Evolutionary conservation across 2,329 filamentous ascomycete genomes (phyloP).

Genomic region (Gliomastix tumulicola): DNA sequence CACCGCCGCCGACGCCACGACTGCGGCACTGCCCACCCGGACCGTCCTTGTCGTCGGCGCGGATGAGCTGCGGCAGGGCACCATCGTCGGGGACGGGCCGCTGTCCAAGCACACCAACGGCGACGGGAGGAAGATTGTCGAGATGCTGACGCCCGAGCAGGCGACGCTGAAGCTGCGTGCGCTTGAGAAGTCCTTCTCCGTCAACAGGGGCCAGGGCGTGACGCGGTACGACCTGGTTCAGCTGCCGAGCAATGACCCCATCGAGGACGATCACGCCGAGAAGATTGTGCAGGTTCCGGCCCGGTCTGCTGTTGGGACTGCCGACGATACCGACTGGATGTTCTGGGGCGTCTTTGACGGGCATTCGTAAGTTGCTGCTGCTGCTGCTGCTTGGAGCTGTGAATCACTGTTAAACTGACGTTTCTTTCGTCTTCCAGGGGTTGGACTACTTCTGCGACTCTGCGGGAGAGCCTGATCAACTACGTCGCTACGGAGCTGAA

Average conservation of each 20-base stretch:
- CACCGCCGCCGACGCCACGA: slow-evolving; percentile 14
- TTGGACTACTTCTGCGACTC: slow-evolving; percentile 95
- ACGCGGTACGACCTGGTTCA: slow-evolving; percentile 93
- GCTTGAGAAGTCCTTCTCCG: slow-evolving; percentile 85
- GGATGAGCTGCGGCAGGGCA: slow-evolving; percentile 83
- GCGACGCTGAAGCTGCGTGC: slow-evolving; percentile 82
- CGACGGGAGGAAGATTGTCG: slow-evolving; percentile 71
- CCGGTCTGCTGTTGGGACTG: slow-evolving; percentile 30
- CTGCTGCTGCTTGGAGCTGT: not conserved
- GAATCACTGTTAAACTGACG: too few species aligned
- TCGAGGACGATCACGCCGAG: slow-evolving; percentile 97
- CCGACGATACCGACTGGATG: slow-evolving; percentile 84
- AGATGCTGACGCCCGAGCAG: slow-evolving; percentile 96
- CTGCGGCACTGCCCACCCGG: slow-evolving; percentile 40
- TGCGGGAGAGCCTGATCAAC: slow-evolving; percentile 85
- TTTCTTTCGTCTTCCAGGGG: too few species aligned
- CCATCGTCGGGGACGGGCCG: slow-evolving; percentile 77
- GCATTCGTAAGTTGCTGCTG: slow-evolving; percentile 61
- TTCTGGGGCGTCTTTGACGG: slow-evolving; percentile 99
- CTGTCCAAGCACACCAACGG: slow-evolving; percentile 84
- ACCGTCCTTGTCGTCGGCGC: slow-evolving; percentile 83
- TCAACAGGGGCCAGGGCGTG: slow-evolving; percentile 84
- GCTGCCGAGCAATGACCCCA: slow-evolving; percentile 91
- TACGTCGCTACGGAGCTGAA: slow-evolving; percentile 93
- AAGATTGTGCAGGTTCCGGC: slow-evolving; percentile 90